phyloP scores from a whole-genome alignment of 1,139 yeast genomes.

The Lodderomyces beijingensis region DNA sequence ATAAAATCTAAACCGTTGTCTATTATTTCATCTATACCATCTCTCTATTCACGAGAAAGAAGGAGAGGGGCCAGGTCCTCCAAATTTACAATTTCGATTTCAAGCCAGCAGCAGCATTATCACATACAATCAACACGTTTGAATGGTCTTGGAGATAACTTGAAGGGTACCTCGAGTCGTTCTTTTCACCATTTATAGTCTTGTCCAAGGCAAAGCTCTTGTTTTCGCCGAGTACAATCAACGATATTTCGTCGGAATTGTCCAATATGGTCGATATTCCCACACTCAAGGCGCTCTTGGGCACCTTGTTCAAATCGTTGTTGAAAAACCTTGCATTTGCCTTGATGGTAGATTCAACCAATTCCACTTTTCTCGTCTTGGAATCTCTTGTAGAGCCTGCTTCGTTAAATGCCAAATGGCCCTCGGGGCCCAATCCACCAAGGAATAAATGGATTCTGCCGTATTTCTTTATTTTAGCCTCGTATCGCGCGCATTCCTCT shows the following conservation, averaged over 20 bases:
- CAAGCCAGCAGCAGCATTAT: slow-evolving; percentile 41
- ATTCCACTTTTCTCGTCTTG: slow-evolving; percentile 44
- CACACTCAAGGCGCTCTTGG: slow-evolving; percentile 51
- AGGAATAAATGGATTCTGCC: slow-evolving; percentile 55
- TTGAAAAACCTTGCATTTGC: slow-evolving; percentile 57
- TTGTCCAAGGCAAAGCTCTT: slow-evolving; percentile 43
- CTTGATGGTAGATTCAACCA: slow-evolving; percentile 50
- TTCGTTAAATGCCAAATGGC: slow-evolving; percentile 64
- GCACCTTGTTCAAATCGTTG: slow-evolving; percentile 46
- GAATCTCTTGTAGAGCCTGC: slow-evolving; percentile 49
- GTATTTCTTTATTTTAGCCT: slow-evolving; percentile 43
- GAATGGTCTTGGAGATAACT: slow-evolving; percentile 44
- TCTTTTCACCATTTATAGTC: slow-evolving; percentile 34
- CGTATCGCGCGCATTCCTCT: slow-evolving; percentile 48
- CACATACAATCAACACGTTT: slow-evolving; percentile 45
- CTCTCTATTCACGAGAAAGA: too few relatives aligned
- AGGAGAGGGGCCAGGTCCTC: too few relatives aligned
- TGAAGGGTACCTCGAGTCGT: slow-evolving; percentile 40
- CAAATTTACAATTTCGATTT: slow-evolving; percentile 26
- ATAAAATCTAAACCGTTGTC: too few relatives aligned
- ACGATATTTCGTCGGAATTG: slow-evolving; percentile 50
- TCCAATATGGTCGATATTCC: slow-evolving; percentile 62
- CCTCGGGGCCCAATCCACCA: slow-evolving; percentile 65
- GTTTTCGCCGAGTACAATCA: slow-evolving; percentile 44
- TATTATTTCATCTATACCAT: too few relatives aligned